phyloP scores from a whole-genome alignment of 768 basidiomycete species.

The Lentinus tigrinus region DNA sequence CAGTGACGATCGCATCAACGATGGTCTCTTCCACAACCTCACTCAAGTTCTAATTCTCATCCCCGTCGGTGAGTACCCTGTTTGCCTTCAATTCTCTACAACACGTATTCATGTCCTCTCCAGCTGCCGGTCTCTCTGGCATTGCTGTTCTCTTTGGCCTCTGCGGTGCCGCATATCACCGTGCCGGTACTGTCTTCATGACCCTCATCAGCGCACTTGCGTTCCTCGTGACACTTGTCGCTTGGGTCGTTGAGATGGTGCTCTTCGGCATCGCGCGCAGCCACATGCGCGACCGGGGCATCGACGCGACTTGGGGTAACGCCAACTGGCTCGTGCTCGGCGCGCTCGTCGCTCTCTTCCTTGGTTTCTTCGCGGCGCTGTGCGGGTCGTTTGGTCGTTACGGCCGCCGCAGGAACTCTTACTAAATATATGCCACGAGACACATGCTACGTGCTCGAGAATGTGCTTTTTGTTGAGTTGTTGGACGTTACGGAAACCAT shows the following conservation, averaged over 20 bases:
- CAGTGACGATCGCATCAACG: conserved; percentile 49
- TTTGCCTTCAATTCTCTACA: not conserved
- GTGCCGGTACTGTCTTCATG: conserved; percentile 78
- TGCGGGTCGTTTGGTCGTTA: conserved; percentile 71
- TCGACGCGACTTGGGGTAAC: conserved; percentile 64
- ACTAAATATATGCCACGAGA: not conserved
- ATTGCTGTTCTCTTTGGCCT: conserved; percentile 68
- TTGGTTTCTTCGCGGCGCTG: conserved; percentile 65
- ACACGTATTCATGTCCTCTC: not conserved
- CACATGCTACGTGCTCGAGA: not conserved
- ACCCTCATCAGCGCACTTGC: conserved; percentile 65
- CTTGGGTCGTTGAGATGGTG: conserved; percentile 76
- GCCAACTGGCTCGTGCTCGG: conserved; percentile 82
- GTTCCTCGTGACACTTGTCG: conserved; percentile 63
- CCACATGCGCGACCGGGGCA: conserved; percentile 49
- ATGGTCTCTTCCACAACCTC: conserved; percentile 59
- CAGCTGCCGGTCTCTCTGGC: conserved; percentile 65
- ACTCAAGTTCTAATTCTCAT: conserved; percentile 76
- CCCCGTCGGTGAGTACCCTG: conserved; percentile 59
- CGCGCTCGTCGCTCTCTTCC: conserved; percentile 62
- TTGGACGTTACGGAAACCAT: too few species aligned
- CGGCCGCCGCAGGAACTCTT: conserved; percentile 32
- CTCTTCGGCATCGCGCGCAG: conserved; percentile 72
- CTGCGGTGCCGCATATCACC: conserved; percentile 61
- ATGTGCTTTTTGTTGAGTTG: not conserved